Percentiles rank a stretch among this genome's conserved stretches.
Evolutionary conservation across 2,329 filamentous ascomycete species (phyloP).

Genomic region (Fusarium mundagurra): DNA sequence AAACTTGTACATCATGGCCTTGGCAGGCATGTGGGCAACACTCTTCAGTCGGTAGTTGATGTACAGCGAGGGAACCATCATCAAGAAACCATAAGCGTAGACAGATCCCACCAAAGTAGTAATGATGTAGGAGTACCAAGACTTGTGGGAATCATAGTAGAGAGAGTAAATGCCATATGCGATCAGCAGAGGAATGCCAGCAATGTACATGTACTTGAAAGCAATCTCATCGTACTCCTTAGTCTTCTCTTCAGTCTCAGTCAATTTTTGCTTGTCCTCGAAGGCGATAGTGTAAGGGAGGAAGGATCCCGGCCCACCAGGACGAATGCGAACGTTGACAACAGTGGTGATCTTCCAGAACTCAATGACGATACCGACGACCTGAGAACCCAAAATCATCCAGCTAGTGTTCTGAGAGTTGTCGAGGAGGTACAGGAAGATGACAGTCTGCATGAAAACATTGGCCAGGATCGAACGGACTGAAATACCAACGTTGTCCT

Average conservation of each 20-base stretch:
- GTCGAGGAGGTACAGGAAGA: constrained; percentile 96
- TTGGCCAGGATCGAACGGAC: constrained; percentile 96
- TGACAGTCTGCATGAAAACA: constrained; percentile 95
- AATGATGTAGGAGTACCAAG: constrained; percentile 97
- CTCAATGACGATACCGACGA: constrained; percentile 76
- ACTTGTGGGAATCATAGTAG: constrained; percentile 94
- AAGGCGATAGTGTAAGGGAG: constrained; percentile 85
- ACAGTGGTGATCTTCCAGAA: constrained; percentile 97
- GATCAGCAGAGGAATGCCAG: constrained; percentile 86
- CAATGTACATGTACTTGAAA: constrained; percentile 95
- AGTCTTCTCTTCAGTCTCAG: constrained; percentile 95
- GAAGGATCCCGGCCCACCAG: constrained; percentile 71
- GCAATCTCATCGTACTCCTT: constrained; percentile 98
- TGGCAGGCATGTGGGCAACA: constrained; percentile 95
- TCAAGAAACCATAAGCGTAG: constrained; percentile 97
- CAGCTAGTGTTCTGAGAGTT: constrained; percentile 98
- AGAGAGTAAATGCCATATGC: constrained; percentile 94
- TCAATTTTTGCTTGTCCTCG: constrained; percentile 96
- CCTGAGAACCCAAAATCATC: constrained; percentile 98
- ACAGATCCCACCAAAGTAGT: constrained; percentile 94
- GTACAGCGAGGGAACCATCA: constrained; percentile 98
- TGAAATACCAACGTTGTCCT: constrained; percentile 97
- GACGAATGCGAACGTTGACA: constrained; percentile 85
- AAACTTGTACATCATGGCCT: constrained; percentile 98
- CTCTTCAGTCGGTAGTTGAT: constrained; percentile 99